Conservation (phyloP, 2,329 filamentous ascomycete genomes). For the Phialophora verrucosa region DNA sequence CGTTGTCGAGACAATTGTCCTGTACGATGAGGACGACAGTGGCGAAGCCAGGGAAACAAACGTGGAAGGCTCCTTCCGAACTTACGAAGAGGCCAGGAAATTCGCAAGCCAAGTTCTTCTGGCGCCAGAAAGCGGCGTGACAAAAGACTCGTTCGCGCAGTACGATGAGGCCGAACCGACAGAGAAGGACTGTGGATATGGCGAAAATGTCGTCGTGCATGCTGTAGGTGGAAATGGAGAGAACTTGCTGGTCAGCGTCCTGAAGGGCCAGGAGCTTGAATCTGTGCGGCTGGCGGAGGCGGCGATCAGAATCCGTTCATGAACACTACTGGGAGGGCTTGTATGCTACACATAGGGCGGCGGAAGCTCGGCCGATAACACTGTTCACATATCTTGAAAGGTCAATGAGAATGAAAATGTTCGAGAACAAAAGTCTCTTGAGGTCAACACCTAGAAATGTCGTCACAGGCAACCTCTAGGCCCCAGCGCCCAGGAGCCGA, state of each 20-base stretch:
- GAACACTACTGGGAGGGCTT: neutral
- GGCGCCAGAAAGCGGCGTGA: slow-evolving; percentile 33
- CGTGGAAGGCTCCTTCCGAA: slow-evolving; percentile 39
- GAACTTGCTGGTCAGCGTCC: slow-evolving; percentile 42
- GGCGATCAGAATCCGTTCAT: slow-evolving; percentile 31
- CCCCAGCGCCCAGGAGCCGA: too few relatives aligned
- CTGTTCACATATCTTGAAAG: neutral
- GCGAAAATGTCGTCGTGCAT: slow-evolving; percentile 44
- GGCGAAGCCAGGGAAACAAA: slow-evolving; percentile 37
- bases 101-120: slow-evolving; percentile 39
- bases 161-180: slow-evolving; percentile 40
- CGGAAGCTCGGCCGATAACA: neutral
- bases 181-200: slow-evolving; percentile 43
- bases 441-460: neutral
- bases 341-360: neutral
- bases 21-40: slow-evolving; percentile 38
- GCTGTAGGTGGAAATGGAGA: slow-evolving; percentile 40
- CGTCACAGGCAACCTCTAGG: neutral
- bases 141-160: slow-evolving; percentile 40
- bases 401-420: neutral
- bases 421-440: neutral
- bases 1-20: slow-evolving; percentile 40
- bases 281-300: slow-evolving; percentile 39
- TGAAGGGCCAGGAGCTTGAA: slow-evolving; percentile 41
- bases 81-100: slow-evolving; percentile 40